Base-by-base conservation (phyloP, 2,329 filamentous ascomycete species). In the Ascochyta clinopodiicola region DNA sequence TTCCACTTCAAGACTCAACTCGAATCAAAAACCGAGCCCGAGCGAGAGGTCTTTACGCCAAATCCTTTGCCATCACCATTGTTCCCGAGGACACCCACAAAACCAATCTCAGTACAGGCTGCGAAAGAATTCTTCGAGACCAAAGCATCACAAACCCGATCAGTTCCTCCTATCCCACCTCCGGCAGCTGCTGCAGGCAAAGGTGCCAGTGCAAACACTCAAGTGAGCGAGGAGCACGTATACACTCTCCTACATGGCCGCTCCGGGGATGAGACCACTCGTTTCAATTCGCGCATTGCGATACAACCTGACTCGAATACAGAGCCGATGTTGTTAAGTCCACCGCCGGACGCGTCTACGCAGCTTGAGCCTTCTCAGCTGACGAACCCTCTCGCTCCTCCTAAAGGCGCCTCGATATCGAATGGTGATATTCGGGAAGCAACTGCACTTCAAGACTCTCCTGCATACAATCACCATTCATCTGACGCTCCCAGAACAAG, bases 71-170 rank as follows among this genome's bases (percentile, higher is more conserved):
- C 52, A n/a, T 38, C 50, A 54, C 27, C 35, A 34, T n/a, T 47
- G 29, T 27, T 47, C 17, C 38, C 44, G 44, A 46, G 51, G 53
- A 57, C 58, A 32, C 47, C 55, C 24, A 40, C 47, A 34, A 69
- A 64, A 27, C 34, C 54, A 7, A 35, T 58, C 19, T 70, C 69
- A n/a, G 68, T 75, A 19, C 57, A 62, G 46, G 67, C 62, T 48
- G 50, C 59, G 40, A 73, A 64, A 42, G 57, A 59, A 7, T 68
- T 72, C 48, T 74, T 71, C 49, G 70, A 74, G 37, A 65, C 42
- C 29, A 72, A 66, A 60, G 59, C 60, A 17, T 60, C 59, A 4
- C 59, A 67, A 42, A 35, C 42, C 43, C 25, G 32, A 58, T 52
- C 56, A 44, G 27, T 25, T 49, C 43, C 55, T 53, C 52, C 39